Base-by-base conservation (phyloP, 2,329 filamentous ascomycete genomes). In the Byssochlamys sp. region DNA sequence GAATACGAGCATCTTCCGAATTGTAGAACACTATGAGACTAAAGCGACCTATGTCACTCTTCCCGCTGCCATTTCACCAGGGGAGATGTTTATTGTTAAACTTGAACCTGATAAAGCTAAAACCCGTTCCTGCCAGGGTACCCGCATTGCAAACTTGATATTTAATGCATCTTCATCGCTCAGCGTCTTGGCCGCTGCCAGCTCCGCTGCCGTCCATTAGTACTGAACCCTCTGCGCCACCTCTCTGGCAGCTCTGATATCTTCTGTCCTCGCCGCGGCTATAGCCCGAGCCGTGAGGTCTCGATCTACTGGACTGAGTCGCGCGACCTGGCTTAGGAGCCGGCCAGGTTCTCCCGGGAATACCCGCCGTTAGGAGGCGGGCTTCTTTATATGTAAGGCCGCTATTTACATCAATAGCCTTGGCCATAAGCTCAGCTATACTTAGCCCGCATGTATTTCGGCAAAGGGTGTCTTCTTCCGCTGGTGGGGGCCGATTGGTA, bases 111-210 rank as follows among this genome's bases (percentile, higher is more conserved):
- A n/a, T n/a, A n/a, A n/a, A 35, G 31, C 31, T 11, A 60, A 29
- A 24, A 56, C 52, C 11, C 58, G 57, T 28, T 61, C 59, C 57
- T 62, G 61, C 59, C 59, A 60, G 2, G 54, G 60, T 19, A 61
- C 59, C 19, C 53, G 52, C 29, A 57, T 55, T 25, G 57, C 59
- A 26, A 50, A 10, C 27, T 27, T 49, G 52, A 61, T 57, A 61
- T 62, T 59, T 12, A 51, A 52, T 11, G 51, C 24, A 54, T 61
- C 59, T 9, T 60, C 52, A 25, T 53, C 28, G 28, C 35, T 58
- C 35, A 61, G 51, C 28, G 55, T n/a, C 31, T 59, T 19, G 3
- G 28, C 39, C 29, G 54, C 59, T 31, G 55, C 55, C 24, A 27
- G 9, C 25, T 50, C 10, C 27, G 27, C 55, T 3, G 4, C 12